A percentile compares a stretch with the other conserved stretches of the same genome.
Evolutionary conservation across 2,329 filamentous ascomycete genomes (phyloP).

Genomic region (Fusarium humuli): DNA sequence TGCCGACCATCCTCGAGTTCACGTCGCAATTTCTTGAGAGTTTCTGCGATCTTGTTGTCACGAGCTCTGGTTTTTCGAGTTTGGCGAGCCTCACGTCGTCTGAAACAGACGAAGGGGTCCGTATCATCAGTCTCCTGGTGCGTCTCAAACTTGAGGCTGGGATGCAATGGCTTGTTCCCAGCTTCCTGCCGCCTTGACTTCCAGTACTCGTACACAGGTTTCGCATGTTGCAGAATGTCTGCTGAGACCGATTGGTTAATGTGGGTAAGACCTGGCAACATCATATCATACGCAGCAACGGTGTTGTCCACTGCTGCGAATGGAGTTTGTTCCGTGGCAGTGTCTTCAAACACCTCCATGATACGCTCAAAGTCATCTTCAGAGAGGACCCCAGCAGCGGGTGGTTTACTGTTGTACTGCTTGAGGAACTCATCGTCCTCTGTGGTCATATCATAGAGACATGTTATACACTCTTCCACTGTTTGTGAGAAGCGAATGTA

Average conservation of each 20-base stretch:
- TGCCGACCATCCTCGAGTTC: constrained; percentile 91
- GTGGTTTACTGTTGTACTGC: constrained; percentile 82
- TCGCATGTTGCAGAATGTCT: constrained; percentile 68
- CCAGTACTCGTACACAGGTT: constrained; percentile 92
- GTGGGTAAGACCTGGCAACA: constrained; percentile 74
- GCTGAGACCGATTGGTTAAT: constrained; percentile 57
- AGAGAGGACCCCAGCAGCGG: constrained; percentile 73
- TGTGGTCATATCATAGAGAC: constrained; percentile 92
- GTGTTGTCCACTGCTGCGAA: constrained; percentile 92
- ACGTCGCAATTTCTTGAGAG: constrained; percentile 88
- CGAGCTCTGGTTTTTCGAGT: constrained; percentile 94
- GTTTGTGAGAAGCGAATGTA: constrained; percentile 99
- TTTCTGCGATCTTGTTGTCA: constrained; percentile 94
- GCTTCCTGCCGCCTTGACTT: constrained; percentile 73
- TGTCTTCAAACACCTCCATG: constrained; percentile 95
- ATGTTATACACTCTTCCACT: constrained; percentile 92
- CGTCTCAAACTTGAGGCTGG: constrained; percentile 90
- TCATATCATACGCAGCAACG: constrained; percentile 79
- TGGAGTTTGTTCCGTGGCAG: constrained; percentile 83
- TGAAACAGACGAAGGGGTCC: constrained; percentile 98
- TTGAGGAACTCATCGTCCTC: constrained; percentile 90
- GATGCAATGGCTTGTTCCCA: constrained; percentile 79
- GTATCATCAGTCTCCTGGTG: constrained; percentile 94
- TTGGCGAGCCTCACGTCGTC: constrained; percentile 91
- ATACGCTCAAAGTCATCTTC: constrained; percentile 94